Evolutionary conservation across 176 grass and related monocot genomes (phyloP).

Genomic region (Triticum urartu): DNA sequence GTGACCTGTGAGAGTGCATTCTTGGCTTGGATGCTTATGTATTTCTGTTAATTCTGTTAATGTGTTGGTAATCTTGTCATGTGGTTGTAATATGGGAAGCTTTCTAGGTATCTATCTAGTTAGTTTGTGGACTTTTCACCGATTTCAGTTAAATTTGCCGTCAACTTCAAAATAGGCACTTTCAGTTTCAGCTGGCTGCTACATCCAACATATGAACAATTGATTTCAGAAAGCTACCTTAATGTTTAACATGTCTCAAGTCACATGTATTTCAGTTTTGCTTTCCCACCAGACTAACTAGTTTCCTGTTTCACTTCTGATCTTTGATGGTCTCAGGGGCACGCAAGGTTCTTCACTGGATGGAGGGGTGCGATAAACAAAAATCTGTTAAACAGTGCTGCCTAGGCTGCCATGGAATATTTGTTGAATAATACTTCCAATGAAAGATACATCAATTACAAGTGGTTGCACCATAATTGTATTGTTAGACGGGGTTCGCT

Average conservation of each 20-base stretch:
- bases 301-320: neutral
- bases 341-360: constrained; percentile 33
- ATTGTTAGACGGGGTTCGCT: constrained; percentile 32
- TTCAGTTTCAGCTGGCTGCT: neutral
- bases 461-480: constrained; percentile 34
- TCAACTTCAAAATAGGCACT: neutral
- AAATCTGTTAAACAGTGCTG: constrained; percentile 1
- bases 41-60: neutral
- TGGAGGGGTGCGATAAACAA: constrained; percentile 34
- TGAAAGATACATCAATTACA: constrained; percentile 45
- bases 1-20: neutral
- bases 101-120: neutral
- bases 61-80: neutral
- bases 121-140: neutral
- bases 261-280: neutral
- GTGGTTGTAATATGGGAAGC: neutral
- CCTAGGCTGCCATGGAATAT: constrained; percentile 31
- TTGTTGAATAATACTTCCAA: constrained; percentile 47
- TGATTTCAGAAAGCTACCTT: neutral
- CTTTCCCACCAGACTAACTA: neutral
- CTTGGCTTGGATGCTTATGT: neutral
- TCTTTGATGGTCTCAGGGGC: constrained; percentile 33
- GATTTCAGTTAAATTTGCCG: neutral
- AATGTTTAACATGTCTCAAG: neutral
- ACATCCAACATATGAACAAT: neutral